Base-by-base conservation (phyloP, 2,329 filamentous ascomycete species). In the Plectosphaerella sp. region DNA sequence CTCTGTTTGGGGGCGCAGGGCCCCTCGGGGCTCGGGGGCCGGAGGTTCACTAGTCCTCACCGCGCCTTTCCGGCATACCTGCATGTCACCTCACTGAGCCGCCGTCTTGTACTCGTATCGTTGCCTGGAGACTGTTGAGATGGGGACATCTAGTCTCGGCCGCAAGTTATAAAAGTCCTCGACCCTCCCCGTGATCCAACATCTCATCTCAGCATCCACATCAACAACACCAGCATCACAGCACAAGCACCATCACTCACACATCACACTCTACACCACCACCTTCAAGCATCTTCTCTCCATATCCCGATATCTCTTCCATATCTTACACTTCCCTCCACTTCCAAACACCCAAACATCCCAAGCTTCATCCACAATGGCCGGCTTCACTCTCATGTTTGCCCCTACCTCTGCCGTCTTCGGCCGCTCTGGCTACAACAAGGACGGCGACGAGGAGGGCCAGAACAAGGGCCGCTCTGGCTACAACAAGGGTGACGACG, bases 361-460 rank as follows among this genome's bases (percentile, higher is more conserved):
- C 36, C 37, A 6, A 46, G 39, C 47, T n/a, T 46, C 20, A 14
- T 57, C 39, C 61, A 62, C 61, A 72, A 72, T 72, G 70, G 70
- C 69, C 51, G 65, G 58, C 54, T 63, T 65, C 58, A 52, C 66
- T 58, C 61, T 65, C 58, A 57, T 59, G 49, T 59, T 64, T 59
- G 59, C 55, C 58, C 59, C 64, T 54, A 57, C 63, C 53, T 62
- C 67, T 61, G 62, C 66, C 62, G 66, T 69, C 68, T 64, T 62
- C 55, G 70, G 71, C 60, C 72, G 67, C 63, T 72, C 67, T 51
- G 71, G 72, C 57, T 75, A 75, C 69, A 74, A 74, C 63, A 65
- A 67, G 55, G 67, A 67, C 57, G 62, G 58, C 52, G 66, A 66
- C 49, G 59, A 67, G 24, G 57, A 66, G 33, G 58, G 64, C 54